These are phyloP conservation scores for Ascochyta pisi DNA, from an alignment of 2,329 filamentous ascomycete genomes.

Conservation along the genomic window DNA sequence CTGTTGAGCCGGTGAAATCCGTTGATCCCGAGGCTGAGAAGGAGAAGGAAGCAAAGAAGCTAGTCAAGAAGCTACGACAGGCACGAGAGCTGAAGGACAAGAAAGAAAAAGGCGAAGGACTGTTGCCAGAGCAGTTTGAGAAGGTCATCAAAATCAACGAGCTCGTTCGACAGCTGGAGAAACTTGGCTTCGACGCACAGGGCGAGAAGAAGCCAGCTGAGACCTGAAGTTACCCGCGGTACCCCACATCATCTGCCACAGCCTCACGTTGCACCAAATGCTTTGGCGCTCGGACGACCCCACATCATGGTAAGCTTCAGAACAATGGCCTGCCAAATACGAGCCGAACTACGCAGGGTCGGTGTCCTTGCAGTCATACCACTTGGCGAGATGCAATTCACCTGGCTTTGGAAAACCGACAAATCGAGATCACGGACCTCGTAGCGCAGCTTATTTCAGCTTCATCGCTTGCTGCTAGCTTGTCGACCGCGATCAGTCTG, in stretches of 20 bases:
- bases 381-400: not conserved
- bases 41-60: conserved; percentile 89
- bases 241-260: not conserved
- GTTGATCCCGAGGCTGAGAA: conserved; percentile 75
- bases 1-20: conserved; percentile 35
- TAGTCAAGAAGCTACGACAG: conserved; percentile 95
- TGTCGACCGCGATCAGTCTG: not conserved
- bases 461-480: not conserved
- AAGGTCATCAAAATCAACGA: conserved; percentile 98
- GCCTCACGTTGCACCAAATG: not conserved
- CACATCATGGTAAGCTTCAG: not conserved
- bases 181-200: conserved; percentile 81
- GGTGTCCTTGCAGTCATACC: not conserved
- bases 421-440: not conserved
- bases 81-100: conserved; percentile 89
- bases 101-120: conserved; percentile 81
- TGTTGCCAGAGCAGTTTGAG: conserved; percentile 93
- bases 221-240: conserved; percentile 28
- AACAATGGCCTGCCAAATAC: not conserved
- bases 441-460: not conserved
- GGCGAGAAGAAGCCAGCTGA: conserved; percentile 67
- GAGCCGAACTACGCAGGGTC: not conserved
- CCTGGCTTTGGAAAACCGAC: not conserved
- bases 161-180: conserved; percentile 84
- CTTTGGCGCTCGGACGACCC: not conserved